Evolutionary conservation across 257 asterid genomes (phyloP).

Genomic region (Solanum bulbocastanum): DNA sequence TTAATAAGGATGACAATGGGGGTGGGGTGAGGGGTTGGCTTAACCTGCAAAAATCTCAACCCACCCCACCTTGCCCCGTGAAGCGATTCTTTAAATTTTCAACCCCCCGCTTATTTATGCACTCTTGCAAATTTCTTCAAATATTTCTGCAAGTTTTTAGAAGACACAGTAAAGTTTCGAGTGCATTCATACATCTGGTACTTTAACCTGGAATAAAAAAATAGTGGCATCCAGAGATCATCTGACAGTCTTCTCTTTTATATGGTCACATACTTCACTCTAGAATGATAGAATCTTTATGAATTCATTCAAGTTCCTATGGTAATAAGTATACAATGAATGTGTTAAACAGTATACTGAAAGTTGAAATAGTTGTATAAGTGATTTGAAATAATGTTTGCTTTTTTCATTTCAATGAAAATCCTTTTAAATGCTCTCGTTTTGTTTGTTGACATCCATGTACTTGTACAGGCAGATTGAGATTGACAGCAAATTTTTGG

Average conservation of each 20-base stretch:
- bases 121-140: not conserved
- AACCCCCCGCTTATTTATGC: not conserved
- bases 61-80: not conserved
- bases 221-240: not conserved
- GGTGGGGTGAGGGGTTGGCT: not conserved
- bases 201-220: not conserved
- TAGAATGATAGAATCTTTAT: not conserved
- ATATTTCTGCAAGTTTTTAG: not conserved
- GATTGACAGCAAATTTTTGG: constrained; percentile 85
- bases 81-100: not conserved
- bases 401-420: not conserved
- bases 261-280: not conserved
- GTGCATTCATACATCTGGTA: not conserved
- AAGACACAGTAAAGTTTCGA: not conserved
- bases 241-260: not conserved
- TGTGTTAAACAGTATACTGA: not conserved
- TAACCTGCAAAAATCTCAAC: not conserved
- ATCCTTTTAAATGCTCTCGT: not conserved
- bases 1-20: not conserved
- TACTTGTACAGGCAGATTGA: constrained; percentile 68
- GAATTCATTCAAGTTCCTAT: not conserved
- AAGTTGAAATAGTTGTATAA: not conserved
- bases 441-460: not conserved
- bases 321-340: not conserved
- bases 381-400: not conserved